Evolutionary conservation across 371 early-diverging fungal genomes (phyloP).

Genomic region (Furculomyces boomerangus): DNA sequence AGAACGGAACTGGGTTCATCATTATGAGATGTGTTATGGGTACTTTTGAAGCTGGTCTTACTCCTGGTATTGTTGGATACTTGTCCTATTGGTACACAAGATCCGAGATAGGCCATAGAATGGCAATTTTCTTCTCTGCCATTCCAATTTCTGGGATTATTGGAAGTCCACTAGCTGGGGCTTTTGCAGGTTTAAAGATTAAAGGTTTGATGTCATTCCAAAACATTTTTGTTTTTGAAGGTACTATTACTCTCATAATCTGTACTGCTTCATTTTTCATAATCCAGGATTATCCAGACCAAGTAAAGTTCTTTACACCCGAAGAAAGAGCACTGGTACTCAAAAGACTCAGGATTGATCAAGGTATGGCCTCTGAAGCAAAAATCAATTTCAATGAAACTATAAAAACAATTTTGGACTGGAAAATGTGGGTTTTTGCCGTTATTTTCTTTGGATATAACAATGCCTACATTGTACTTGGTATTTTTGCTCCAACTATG

Average conservation of each 20-base stretch:
- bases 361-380: slow-evolving; percentile 13
- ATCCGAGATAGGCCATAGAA: slow-evolving; percentile 20
- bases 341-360: slow-evolving; percentile 8
- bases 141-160: slow-evolving; percentile 27
- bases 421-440: slow-evolving; percentile 1
- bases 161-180: slow-evolving; percentile 26
- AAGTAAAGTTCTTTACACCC: slow-evolving; percentile 11
- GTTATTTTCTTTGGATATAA: slow-evolving; percentile 7
- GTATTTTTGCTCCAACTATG: slow-evolving; percentile 24
- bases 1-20: slow-evolving; percentile 10
- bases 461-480: slow-evolving; percentile 6
- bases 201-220: slow-evolving; percentile 10
- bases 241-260: slow-evolving; percentile 8
- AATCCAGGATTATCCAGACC: slow-evolving; percentile 18
- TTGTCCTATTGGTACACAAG: slow-evolving; percentile 34
- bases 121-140: slow-evolving; percentile 27
- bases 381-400: slow-evolving; percentile 14
- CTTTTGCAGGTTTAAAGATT: slow-evolving; percentile 18
- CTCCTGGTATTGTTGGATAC: slow-evolving; percentile 34
- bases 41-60: slow-evolving; percentile 40
- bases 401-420: slow-evolving; percentile 5
- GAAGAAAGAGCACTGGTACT: slow-evolving; percentile 18
- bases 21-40: slow-evolving; percentile 41
- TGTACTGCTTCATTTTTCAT: slow-evolving; percentile 8
- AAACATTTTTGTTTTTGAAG: slow-evolving; percentile 13